Evolutionary conservation across 2,329 filamentous ascomycete genomes (phyloP), one percentile per base, ranked within the genome.

Genomic region (Exophiala spinifera): DNA sequence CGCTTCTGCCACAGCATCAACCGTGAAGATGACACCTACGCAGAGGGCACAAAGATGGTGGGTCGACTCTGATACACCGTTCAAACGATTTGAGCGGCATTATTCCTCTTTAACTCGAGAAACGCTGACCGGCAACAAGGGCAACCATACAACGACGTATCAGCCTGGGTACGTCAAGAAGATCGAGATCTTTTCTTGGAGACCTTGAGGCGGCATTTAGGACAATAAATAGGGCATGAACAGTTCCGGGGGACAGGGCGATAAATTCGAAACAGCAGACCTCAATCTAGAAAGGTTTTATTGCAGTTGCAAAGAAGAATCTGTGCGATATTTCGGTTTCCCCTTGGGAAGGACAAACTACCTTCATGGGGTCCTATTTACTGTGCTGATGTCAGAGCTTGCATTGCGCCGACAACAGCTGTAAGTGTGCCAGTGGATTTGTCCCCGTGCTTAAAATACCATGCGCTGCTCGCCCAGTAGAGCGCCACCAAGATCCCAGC

Each of bases 1-100:
- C 14, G 33, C 47, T 20, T 23, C 42, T 20, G 10, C n/a, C 21
- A 25, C 11, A 25, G 23, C 4, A 31, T 21, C 21, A 5, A 11
- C 36, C 17, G 2, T 21, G n/a, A 10, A 37, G 4, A 34, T 20
- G 20, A 25, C 33, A 28, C 28, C 21, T 17, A 14, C 25, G 7
- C n/a, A 50, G 10, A 47, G 23, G 46, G 14, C 25, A 19, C 8
- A 23, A 17, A 33, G 25, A 19, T 57, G 54, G 54, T 57, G 54
- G 50, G 28, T 46, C 13, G 51, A 57, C 19, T 64, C 63, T 1
- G 66, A 69, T 48, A 74, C 72, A 1, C 68, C 70, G 1, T 72
- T 74, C 55, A 74, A 73, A 54, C 55, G 53, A 5, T 74, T 69
- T 66, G 68, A 66, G 11, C 60, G 65, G 31, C 64, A 64, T 2